These are phyloP conservation scores for Yamadazyma triangularis DNA, from an alignment of 1,139 yeast species.

Conservation along the genomic window DNA sequence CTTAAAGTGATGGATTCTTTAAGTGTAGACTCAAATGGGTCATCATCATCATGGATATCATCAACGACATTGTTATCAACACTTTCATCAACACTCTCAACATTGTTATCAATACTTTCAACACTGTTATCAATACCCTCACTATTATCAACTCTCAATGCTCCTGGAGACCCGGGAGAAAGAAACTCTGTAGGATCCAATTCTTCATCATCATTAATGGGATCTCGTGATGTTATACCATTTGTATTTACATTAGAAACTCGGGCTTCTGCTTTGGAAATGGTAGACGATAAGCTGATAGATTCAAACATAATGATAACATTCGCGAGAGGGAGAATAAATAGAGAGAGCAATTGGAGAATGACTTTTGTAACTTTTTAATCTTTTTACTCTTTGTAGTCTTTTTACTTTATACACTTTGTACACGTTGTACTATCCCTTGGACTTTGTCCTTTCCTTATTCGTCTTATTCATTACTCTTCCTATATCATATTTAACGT, in stretches of 20 bases:
- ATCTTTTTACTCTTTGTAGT: background rate
- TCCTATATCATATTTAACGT: slow-evolving; percentile 42
- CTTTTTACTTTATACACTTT: background rate
- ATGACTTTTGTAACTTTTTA: background rate
- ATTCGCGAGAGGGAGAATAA: no score
- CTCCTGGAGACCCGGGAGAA: slow-evolving; percentile 15
- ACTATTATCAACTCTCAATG: background rate
- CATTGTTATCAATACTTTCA: background rate
- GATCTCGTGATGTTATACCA: slow-evolving; percentile 13
- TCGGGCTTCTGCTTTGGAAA: slow-evolving; percentile 1
- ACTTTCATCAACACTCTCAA: background rate
- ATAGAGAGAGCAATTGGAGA: background rate
- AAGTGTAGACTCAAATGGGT: background rate
- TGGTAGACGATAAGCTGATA: slow-evolving; percentile 14
- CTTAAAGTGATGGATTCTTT: background rate
- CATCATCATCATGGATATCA: background rate
- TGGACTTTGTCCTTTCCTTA: no score
- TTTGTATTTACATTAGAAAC: background rate
- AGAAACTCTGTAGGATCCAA: slow-evolving; percentile 28
- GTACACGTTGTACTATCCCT: no score
- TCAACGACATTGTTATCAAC: background rate
- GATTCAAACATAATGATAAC: slow-evolving; percentile 16
- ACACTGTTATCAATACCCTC: background rate
- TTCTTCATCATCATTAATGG: slow-evolving; percentile 23
- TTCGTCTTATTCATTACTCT: background rate